Conservation (phyloP, 495 filamentous ascomycete species). For the Penicillium longicatenatum region DNA sequence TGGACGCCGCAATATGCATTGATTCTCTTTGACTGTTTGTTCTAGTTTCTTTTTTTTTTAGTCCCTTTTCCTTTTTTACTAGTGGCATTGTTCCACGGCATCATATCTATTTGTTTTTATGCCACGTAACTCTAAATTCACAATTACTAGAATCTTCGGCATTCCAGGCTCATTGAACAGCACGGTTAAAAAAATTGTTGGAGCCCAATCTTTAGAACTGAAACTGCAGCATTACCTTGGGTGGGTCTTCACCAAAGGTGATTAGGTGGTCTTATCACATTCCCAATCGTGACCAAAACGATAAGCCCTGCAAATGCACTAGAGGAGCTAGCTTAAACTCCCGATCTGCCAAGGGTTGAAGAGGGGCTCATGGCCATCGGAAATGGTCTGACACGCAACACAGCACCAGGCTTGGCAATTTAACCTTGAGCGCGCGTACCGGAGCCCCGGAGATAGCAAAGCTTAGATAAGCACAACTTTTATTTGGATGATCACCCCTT, state of each 20-base stretch:
- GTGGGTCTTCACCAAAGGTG: background rate
- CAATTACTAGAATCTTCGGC: background rate
- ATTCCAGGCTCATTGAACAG: background rate
- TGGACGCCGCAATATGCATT: constrained; percentile 1
- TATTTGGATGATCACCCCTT: constrained; percentile 14
- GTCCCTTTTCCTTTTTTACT: background rate
- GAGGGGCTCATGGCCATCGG: background rate
- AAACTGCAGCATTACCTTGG: background rate
- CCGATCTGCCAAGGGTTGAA: background rate
- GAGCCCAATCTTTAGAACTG: background rate
- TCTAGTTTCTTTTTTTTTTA: constrained; percentile 9
- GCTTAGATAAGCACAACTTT: constrained; percentile 15
- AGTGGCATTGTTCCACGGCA: background rate
- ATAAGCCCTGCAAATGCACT: background rate
- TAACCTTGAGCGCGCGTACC: background rate
- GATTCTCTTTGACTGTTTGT: background rate
- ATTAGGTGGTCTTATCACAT: background rate
- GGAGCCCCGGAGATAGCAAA: constrained; percentile 5
- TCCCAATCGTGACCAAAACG: background rate
- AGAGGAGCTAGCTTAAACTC: background rate
- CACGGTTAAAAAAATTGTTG: background rate
- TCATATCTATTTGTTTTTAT: background rate
- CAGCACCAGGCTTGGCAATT: too few relatives aligned
- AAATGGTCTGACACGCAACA: background rate
- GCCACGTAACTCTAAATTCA: background rate